phyloP scores from a whole-genome alignment of 2,329 filamentous ascomycete species.

The Emmonsiellopsis sp. region DNA sequence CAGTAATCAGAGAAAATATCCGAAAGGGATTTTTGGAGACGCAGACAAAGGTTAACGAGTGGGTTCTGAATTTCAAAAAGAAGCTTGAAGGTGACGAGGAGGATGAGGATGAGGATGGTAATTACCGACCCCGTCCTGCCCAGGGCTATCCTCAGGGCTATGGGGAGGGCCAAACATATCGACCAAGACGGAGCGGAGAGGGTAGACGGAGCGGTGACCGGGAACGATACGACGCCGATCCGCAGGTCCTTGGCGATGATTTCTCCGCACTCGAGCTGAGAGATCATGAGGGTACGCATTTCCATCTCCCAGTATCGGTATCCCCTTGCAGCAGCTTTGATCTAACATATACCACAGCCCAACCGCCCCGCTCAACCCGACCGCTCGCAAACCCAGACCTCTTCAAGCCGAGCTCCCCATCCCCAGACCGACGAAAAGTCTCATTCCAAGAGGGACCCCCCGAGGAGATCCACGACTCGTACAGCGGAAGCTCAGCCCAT shows the following conservation, averaged over 20 bases:
- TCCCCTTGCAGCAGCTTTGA: background rate
- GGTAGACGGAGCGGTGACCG: constrained; percentile 73
- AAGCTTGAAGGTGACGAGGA: constrained; percentile 82
- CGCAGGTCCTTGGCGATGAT: constrained; percentile 79
- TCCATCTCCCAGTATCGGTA: background rate
- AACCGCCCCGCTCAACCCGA: constrained; percentile 48
- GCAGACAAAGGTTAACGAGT: constrained; percentile 82
- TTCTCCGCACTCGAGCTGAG: constrained; percentile 60
- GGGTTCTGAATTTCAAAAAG: constrained; percentile 88
- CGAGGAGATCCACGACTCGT: constrained; percentile 70
- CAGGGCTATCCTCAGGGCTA: constrained; percentile 29
- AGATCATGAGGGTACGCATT: constrained; percentile 46
- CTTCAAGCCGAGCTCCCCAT: constrained; percentile 60
- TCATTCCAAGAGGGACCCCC: constrained; percentile 55
- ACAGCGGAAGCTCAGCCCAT: constrained; percentile 54
- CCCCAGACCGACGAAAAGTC: constrained; percentile 43
- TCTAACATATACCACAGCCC: constrained; percentile 29
- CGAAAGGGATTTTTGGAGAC: constrained; percentile 92
- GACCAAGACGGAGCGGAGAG: constrained; percentile 53
- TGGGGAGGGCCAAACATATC: constrained; percentile 28
- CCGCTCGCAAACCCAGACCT: constrained; percentile 67
- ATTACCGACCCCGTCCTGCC: constrained; percentile 13
- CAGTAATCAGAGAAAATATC: constrained; percentile 84
- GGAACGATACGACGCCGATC: constrained; percentile 89
- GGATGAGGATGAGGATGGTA: constrained; percentile 44